These are phyloP conservation scores for Nitzschia inconspicua DNA, from an alignment of 108 stramenopile genomes.

Conservation along the genomic window DNA sequence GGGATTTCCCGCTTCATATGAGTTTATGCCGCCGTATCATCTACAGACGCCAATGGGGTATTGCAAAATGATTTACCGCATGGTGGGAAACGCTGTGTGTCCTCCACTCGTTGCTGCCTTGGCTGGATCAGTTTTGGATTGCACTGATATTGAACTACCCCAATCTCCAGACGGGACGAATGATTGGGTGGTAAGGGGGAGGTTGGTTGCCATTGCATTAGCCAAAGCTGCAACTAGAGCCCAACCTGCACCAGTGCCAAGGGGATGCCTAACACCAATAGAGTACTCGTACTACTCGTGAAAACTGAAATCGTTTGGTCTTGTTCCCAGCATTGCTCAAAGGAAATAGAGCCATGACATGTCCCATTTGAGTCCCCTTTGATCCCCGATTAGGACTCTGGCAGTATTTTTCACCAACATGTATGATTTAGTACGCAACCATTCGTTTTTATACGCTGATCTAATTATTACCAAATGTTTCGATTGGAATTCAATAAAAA, in stretches of 20 bases:
- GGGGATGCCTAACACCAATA: too few species aligned
- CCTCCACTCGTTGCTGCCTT: constrained; percentile 76
- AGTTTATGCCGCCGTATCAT: constrained; percentile 21
- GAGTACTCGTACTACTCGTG: too few species aligned
- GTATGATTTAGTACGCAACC: too few species aligned
- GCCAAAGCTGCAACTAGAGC: constrained; percentile 9
- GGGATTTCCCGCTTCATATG: constrained; percentile 70
- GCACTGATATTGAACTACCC: not conserved
- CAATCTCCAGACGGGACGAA: not conserved
- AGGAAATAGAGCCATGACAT: too few species aligned
- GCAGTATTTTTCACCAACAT: too few species aligned
- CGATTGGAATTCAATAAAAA: too few species aligned
- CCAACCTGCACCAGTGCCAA: constrained; percentile 1
- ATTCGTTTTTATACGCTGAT: too few species aligned
- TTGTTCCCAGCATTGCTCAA: too few species aligned
- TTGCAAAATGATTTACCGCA: constrained; percentile 47
- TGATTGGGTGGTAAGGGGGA: constrained; percentile 17
- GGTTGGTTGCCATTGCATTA: constrained; percentile 1
- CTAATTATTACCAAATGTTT: too few species aligned
- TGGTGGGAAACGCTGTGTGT: constrained; percentile 80
- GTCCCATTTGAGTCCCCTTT: too few species aligned
- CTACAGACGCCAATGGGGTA: constrained; percentile 64
- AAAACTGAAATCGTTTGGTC: too few species aligned
- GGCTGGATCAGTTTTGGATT: constrained; percentile 67
- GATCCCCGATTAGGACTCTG: too few species aligned